Percentiles rank a stretch among this genome's conserved stretches.
phyloP scores from a whole-genome alignment of 257 asterid genomes.

The Agastache rugosa region DNA sequence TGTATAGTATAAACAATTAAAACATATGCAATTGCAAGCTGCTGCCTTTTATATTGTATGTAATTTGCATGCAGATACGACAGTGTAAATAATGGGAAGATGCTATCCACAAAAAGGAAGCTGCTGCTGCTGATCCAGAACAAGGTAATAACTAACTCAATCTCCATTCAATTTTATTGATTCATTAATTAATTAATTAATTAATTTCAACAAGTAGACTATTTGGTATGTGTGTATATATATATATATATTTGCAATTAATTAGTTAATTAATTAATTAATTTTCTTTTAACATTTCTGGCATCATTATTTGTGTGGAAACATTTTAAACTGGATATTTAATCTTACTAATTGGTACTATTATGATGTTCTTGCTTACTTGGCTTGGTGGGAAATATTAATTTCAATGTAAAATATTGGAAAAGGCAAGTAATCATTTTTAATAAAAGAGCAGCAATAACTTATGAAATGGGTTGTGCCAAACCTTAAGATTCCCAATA shows the following conservation, averaged over 20 bases:
- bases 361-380: constrained; percentile 5
- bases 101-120: constrained; percentile 38
- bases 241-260: too few species aligned
- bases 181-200: too few species aligned
- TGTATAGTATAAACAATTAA: too few species aligned
- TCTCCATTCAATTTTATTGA: not conserved
- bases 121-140: constrained; percentile 37
- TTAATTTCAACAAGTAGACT: too few species aligned
- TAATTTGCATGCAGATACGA: constrained; percentile 49
- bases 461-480: not conserved
- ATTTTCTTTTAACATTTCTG: not conserved
- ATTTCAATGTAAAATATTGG: not conserved
- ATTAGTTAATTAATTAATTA: too few species aligned
- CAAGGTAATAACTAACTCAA: constrained; percentile 14
- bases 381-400: not conserved
- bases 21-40: too few species aligned
- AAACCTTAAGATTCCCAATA: not conserved
- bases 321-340: not conserved
- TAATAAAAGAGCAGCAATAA: not conserved
- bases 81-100: constrained; percentile 63
- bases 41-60: too few species aligned
- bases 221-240: too few species aligned
- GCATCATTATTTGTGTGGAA: not conserved
- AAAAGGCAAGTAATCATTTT: not conserved
- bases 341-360: not conserved